Evolutionary conservation across 2,329 filamentous ascomycete genomes (phyloP).

Genomic region (Pseudodiploospora longispora): DNA sequence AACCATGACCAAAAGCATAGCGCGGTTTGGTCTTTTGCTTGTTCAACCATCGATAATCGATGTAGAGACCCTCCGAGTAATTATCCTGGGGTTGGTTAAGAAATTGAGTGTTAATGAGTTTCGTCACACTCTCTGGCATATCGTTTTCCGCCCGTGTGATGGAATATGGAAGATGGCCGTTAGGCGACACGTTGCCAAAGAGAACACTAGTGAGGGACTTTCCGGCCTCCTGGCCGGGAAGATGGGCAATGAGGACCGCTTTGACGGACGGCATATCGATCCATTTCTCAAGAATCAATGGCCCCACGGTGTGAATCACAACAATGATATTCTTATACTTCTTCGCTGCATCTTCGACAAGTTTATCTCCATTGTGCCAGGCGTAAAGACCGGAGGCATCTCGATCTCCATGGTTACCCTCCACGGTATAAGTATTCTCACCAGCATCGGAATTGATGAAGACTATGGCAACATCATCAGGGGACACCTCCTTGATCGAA

Average conservation of each 20-base stretch:
- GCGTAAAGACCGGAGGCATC: conserved; percentile 53
- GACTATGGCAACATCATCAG: conserved; percentile 67
- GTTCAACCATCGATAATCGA: conserved; percentile 89
- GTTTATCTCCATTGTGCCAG: conserved; percentile 70
- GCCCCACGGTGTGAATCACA: conserved; percentile 78
- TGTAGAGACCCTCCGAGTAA: conserved; percentile 74
- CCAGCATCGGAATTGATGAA: conserved; percentile 81
- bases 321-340: conserved; percentile 57
- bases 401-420: conserved; percentile 64
- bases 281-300: conserved; percentile 73
- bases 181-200: conserved; percentile 66
- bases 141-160: conserved; percentile 63
- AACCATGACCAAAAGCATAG: conserved; percentile 79
- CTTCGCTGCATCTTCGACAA: conserved; percentile 63
- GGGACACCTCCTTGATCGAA: conserved; percentile 15
- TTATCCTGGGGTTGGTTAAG: conserved; percentile 69
- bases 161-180: conserved; percentile 81
- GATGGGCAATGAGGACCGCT: conserved; percentile 71
- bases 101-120: conserved; percentile 38
- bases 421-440: conserved; percentile 59
- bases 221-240: conserved; percentile 82
- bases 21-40: conserved; percentile 64
- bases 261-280: conserved; percentile 70
- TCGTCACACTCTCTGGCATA: conserved; percentile 54
- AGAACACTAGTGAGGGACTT: conserved; percentile 73